Evolutionary conservation across 192 early-diverging fungal genomes (phyloP).

Genomic region (Coemansia sp.): DNA sequence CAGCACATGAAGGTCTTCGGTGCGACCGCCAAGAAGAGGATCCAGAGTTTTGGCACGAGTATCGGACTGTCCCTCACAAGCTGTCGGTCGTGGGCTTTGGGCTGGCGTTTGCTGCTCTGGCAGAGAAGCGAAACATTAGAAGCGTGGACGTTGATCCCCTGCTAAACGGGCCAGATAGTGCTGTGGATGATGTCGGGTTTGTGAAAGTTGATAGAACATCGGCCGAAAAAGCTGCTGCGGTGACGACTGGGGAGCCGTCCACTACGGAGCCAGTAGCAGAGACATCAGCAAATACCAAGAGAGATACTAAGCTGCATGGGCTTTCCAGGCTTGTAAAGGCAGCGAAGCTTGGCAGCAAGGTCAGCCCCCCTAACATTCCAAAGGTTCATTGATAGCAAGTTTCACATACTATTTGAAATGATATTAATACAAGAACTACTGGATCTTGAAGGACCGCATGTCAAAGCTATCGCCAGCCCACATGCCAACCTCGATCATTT

Average conservation of each 20-base stretch:
- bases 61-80: not conserved
- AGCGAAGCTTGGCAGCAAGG: too few relatives aligned
- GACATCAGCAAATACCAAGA: too few relatives aligned
- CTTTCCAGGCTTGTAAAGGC: too few relatives aligned
- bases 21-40: not conserved
- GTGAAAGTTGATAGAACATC: not conserved
- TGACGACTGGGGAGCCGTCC: not conserved
- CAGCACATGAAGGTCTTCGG: not conserved
- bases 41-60: not conserved
- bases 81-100: not conserved
- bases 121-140: not conserved
- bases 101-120: not conserved
- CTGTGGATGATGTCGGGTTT: not conserved
- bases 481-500: slow-evolving; percentile 41
- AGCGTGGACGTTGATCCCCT: not conserved
- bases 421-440: too few relatives aligned
- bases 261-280: too few relatives aligned
- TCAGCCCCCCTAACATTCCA: too few relatives aligned
- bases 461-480: slow-evolving; percentile 53
- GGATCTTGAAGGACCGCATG: slow-evolving; percentile 28
- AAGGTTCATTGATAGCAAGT: too few relatives aligned
- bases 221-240: not conserved
- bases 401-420: too few relatives aligned
- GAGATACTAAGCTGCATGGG: too few relatives aligned
- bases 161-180: not conserved